Evolutionary conservation across 2,329 filamentous ascomycete genomes (phyloP), one percentile per base, ranked within the genome.

Genomic region (Penicillium verrucosum): DNA sequence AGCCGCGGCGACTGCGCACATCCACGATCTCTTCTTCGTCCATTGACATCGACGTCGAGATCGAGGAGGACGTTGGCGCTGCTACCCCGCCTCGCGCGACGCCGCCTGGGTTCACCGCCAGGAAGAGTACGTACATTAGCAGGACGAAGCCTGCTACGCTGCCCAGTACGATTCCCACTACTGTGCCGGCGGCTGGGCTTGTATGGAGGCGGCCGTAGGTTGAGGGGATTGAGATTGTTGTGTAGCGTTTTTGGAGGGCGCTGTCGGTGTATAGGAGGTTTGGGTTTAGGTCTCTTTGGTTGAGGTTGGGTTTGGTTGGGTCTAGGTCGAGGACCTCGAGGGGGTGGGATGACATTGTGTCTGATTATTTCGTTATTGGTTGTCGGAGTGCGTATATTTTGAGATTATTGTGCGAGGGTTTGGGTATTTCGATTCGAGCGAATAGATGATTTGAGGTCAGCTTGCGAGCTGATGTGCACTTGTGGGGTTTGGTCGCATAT

Each of bases 101-200:
- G 1, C 75, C 77, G 1, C 74, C 75, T 30, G 78, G 73, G 57
- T 79, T 78, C 30, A 82, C 70, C n/a, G 74, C 75, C 2, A 77
- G 75, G 67, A 82, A 83, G 55, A 84, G 61, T 12, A 84, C 65
- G 69, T 80, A 80, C 30, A 85, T 70, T 12, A 84, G 59, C 34
- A 85, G 72, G 32, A 85, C 68, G 68, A 85, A 81, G 51, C 78
- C 83, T 29, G 72, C 76, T 46, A 81, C 72, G 57, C 67, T 65
- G 70, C 79, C 62, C 66, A 82, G 69, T 60, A 76, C 81, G 56
- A 87, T 86, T 53, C 85, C 85, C 10, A 79, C 83, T 1, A 88
- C 80, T 38, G 80, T 80, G 52, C 82, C 85, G 0, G 85, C 80
- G 0, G 77, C 45, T 0, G 84, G 84, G 6, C 83, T 80, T 27